These are phyloP conservation scores for Globisporangium nodosum DNA, from an alignment of 352 stramenopile genomes.

Conservation along the genomic window DNA sequence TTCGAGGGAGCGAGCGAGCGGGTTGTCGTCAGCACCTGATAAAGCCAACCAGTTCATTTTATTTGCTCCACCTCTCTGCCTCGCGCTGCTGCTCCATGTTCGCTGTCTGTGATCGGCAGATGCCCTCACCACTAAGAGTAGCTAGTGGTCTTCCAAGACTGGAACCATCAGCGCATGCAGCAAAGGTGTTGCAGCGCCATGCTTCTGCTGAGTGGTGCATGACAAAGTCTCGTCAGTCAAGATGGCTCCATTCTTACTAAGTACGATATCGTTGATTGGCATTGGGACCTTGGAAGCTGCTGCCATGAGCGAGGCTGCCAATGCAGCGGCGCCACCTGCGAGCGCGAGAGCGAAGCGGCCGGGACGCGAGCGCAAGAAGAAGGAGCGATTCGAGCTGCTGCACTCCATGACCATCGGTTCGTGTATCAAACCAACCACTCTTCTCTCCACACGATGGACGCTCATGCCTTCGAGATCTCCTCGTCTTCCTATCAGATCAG, in stretches of 20 bases:
- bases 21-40: neutral
- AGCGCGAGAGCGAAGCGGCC: conserved; percentile 19
- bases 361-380: conserved; percentile 40
- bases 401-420: conserved; percentile 56
- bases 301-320: neutral
- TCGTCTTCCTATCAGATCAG: conserved; percentile 25
- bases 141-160: no score
- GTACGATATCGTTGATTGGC: neutral
- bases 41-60: neutral
- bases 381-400: conserved; percentile 45
- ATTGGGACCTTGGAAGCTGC: neutral
- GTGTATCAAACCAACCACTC: neutral
- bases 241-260: no score
- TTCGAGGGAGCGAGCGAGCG: neutral
- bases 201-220: no score
- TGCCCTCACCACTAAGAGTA: no score
- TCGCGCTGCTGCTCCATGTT: no score
- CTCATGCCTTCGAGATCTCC: no score
- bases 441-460: neutral
- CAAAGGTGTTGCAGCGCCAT: no score
- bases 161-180: no score
- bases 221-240: no score
- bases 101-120: no score
- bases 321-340: neutral
- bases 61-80: no score